Conservation (phyloP, 2,329 filamentous ascomycete genomes). For the Fusarium ambrosium region DNA sequence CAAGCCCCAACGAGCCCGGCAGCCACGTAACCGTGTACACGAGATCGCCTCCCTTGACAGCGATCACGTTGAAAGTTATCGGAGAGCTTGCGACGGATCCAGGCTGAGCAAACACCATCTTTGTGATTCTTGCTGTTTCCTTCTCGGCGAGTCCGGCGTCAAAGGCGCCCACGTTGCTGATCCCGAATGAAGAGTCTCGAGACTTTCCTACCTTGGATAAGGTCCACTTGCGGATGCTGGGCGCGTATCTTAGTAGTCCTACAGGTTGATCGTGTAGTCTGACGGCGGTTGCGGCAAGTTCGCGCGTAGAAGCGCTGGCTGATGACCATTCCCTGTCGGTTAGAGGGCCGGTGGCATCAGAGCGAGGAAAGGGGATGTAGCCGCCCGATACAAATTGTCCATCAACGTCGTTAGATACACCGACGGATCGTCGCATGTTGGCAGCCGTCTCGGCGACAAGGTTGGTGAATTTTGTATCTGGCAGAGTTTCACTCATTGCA, state of each 20-base stretch:
- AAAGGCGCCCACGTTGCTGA: conserved; percentile 44
- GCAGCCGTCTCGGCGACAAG: conserved; percentile 43
- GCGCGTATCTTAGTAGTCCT: conserved; percentile 38
- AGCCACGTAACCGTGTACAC: conserved; percentile 46
- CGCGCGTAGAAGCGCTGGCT: conserved; percentile 24
- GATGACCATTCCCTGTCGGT: conserved; percentile 39
- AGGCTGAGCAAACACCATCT: conserved; percentile 44
- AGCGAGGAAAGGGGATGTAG: conserved; percentile 28
- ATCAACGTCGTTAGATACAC: conserved; percentile 32
- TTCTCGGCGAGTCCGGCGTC: not conserved
- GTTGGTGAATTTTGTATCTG: conserved; percentile 34
- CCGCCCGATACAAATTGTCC: conserved; percentile 34
- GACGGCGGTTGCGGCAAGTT: conserved; percentile 24
- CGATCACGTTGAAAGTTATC: conserved; percentile 39
- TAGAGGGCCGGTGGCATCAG: conserved; percentile 10
- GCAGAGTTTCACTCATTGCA: conserved; percentile 37
- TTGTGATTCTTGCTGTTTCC: conserved; percentile 17
- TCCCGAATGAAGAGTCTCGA: conserved; percentile 40
- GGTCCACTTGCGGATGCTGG: conserved; percentile 42
- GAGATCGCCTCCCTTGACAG: conserved; percentile 36
- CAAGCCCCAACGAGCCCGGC: conserved; percentile 38
- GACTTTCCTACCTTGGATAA: conserved; percentile 35
- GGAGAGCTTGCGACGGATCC: conserved; percentile 35
- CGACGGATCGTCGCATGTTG: conserved; percentile 42
- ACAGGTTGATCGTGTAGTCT: conserved; percentile 38